phyloP scores from a whole-genome alignment of 1,139 yeast genomes.

The Zygosaccharomyces sapae region DNA sequence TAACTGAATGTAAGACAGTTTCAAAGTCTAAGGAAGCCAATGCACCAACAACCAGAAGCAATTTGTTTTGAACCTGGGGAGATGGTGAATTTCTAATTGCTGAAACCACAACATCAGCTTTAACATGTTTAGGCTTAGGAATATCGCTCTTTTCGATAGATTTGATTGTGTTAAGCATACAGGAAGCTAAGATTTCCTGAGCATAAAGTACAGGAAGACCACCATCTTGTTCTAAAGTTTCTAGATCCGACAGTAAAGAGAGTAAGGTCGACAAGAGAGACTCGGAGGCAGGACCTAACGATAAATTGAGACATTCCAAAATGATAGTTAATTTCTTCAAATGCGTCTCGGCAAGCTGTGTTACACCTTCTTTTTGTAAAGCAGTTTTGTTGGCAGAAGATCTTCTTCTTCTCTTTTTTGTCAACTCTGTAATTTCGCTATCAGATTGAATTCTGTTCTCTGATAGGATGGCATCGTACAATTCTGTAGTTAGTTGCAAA shows the following conservation, averaged over 20 bases:
- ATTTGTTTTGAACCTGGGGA: conserved; percentile 90
- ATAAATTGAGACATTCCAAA: conserved; percentile 68
- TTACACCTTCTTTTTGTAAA: conserved; percentile 66
- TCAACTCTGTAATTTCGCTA: conserved; percentile 42
- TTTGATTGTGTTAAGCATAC: conserved; percentile 70
- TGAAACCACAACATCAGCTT: conserved; percentile 88
- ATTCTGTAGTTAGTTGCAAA: conserved; percentile 44
- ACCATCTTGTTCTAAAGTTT: conserved; percentile 85
- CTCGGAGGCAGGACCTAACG: conserved; percentile 43
- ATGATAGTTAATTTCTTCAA: conserved; percentile 72
- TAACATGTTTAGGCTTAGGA: conserved; percentile 62
- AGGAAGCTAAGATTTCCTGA: conserved; percentile 84
- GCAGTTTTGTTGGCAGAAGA: conserved; percentile 75
- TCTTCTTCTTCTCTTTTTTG: conserved; percentile 69
- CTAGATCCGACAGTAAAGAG: conserved; percentile 74
- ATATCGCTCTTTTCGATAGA: conserved; percentile 43
- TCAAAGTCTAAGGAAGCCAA: conserved; percentile 89
- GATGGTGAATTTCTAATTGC: conserved; percentile 84
- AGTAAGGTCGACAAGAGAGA: conserved; percentile 57
- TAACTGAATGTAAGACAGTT: conserved; percentile 86
- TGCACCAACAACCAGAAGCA: conserved; percentile 78
- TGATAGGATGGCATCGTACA: conserved; percentile 46
- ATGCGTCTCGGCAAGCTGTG: conserved; percentile 70
- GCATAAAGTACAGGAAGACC: conserved; percentile 86
- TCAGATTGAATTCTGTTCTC: conserved; percentile 46